Base-by-base conservation (phyloP, 768 basidiomycete genomes). In the Vararia minispora region DNA sequence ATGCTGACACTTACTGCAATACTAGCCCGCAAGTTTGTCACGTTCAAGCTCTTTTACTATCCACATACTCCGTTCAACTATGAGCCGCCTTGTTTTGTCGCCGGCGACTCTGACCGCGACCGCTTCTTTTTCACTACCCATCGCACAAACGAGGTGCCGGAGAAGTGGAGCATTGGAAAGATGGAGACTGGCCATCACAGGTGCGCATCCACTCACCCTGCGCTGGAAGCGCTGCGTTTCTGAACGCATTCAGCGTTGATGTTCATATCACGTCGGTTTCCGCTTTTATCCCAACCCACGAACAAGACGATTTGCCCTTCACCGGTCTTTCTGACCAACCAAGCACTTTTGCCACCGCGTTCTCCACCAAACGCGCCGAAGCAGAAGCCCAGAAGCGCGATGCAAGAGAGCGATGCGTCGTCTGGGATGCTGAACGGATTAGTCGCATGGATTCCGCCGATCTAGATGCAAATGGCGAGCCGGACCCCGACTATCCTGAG, bases 81-180 rank as follows among this genome's bases (percentile, higher is more conserved):
- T 50, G 83, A 92, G 53, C 89, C 89, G 5, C 83, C 82, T 0
- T 63, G 79, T 54, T 90, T 90, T 51, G 69, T 71, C 40, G 59
- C 80, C 4, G 85, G 77, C 1, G 84, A 90, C 50, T 59, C 61
- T 5, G 65, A 77, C n/a, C 72, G 70, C 44, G 77, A 87, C 53
- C 81, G 65, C 41, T 87, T 81, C 75, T 83, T 73, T 51, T 83
- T 90, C 52, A 76, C 79, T 51, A 90, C 87, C 0, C 88, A 87
- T 51, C 68, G 69, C 47, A 51, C 71, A 20, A 66, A 70, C 23
- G 87, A 90, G 59, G 61, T 71, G 5, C 88, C 88, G 2, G 85
- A 89, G 48, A 74, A 71, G 42, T 79, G 71, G 55, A 75, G 63
- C 40, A 59, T 87, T 18, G 86, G 87, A 4, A 66, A 65, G 35